Conservation (phyloP, 768 basidiomycete species). For the Chlorophyllum brunneum region DNA sequence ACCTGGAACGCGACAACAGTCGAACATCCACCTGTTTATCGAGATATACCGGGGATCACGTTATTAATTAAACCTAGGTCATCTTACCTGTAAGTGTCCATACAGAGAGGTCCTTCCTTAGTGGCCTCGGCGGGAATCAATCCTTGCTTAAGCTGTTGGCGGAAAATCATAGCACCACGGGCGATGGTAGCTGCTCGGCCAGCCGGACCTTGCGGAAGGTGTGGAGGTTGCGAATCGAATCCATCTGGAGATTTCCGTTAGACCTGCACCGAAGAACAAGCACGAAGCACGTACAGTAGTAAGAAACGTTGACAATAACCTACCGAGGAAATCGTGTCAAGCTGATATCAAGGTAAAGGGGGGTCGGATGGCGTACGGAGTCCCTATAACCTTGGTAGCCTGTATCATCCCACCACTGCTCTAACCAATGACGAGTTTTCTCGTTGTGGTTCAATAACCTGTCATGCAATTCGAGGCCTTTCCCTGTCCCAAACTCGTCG, state of each 20-base stretch:
- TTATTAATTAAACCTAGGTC: not conserved
- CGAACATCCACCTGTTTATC: slow-evolving; percentile 79
- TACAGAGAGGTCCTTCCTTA: slow-evolving; percentile 71
- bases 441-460: slow-evolving; percentile 53
- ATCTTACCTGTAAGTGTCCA: slow-evolving; percentile 79
- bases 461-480: slow-evolving; percentile 58
- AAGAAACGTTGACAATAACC: slow-evolving; percentile 91
- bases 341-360: slow-evolving; percentile 2
- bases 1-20: slow-evolving; percentile 81
- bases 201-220: slow-evolving; percentile 52
- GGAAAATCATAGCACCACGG: slow-evolving; percentile 70
- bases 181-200: slow-evolving; percentile 71
- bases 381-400: slow-evolving; percentile 86
- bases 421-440: slow-evolving; percentile 75
- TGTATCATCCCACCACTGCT: slow-evolving; percentile 91
- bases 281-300: slow-evolving; percentile 67
- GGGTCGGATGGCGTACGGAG: slow-evolving; percentile 45
- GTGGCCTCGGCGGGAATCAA: slow-evolving; percentile 59
- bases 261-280: slow-evolving; percentile 6
- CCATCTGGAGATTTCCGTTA: slow-evolving; percentile 54
- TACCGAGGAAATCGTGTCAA: slow-evolving; percentile 14
- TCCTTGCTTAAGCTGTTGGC: slow-evolving; percentile 65
- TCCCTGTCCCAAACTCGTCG: slow-evolving; percentile 51
- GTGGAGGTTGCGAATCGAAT: slow-evolving; percentile 59
- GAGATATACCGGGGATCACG: not conserved